Conservation (phyloP, 768 basidiomycete genomes). For the Mycena rosella region DNA sequence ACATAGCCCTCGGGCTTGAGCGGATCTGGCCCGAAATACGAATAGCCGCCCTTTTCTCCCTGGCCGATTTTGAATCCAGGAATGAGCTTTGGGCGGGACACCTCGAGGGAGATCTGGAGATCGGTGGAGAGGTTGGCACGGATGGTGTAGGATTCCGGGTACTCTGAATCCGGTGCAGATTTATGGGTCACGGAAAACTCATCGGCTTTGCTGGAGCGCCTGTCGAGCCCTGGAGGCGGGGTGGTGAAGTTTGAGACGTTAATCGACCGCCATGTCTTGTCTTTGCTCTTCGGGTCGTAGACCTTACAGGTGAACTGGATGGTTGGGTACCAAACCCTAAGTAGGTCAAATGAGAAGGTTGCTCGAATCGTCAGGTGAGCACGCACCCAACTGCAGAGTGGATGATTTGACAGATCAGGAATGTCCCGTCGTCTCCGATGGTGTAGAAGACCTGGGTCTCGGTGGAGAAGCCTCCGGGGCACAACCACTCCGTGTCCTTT, state of each 20-base stretch:
- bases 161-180: slow-evolving; percentile 64
- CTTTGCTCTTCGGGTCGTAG: slow-evolving; percentile 81
- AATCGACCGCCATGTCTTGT: slow-evolving; percentile 87
- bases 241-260: slow-evolving; percentile 86
- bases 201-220: slow-evolving; percentile 88
- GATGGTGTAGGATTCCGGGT: slow-evolving; percentile 84
- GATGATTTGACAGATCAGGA: slow-evolving; percentile 87
- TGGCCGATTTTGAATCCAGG: slow-evolving; percentile 94
- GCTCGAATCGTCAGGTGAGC: slow-evolving; percentile 28
- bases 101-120: slow-evolving; percentile 82
- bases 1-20: slow-evolving; percentile 85
- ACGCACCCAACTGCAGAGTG: slow-evolving; percentile 91
- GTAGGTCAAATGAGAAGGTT: slow-evolving; percentile 19
- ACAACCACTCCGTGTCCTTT: slow-evolving; percentile 86
- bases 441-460: slow-evolving; percentile 94
- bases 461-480: slow-evolving; percentile 85
- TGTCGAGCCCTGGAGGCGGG: slow-evolving; percentile 85
- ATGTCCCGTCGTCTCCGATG: slow-evolving; percentile 82
- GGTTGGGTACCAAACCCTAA: slow-evolving; percentile 92
- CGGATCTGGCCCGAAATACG: slow-evolving; percentile 83
- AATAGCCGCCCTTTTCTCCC: slow-evolving; percentile 89
- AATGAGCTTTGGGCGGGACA: slow-evolving; percentile 74
- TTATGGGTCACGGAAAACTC: slow-evolving; percentile 84
- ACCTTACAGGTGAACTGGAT: slow-evolving; percentile 95
- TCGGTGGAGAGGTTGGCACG: slow-evolving; percentile 83